A percentile compares a stretch with the other conserved stretches of the same genome.
phyloP scores from a whole-genome alignment of 2,329 filamentous ascomycete genomes.

The Epicoccum sorghinum region DNA sequence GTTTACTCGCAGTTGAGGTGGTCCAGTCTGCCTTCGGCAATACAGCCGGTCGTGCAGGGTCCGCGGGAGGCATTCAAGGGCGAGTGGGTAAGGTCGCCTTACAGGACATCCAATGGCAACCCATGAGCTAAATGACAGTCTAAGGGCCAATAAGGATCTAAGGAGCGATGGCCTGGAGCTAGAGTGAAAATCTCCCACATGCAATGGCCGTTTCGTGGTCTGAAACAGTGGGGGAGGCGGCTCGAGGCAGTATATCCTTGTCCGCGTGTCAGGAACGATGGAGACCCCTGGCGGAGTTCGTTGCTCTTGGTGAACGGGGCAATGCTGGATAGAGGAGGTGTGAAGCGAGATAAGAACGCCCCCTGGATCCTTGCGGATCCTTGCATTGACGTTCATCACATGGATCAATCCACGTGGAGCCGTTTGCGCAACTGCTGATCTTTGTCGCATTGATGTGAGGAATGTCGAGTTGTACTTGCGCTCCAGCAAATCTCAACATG shows the following conservation, averaged over 20 bases:
- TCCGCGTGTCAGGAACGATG: conserved; percentile 9
- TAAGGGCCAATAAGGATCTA: too few relatives aligned
- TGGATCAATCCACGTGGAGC: neutral
- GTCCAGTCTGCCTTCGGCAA: conserved; percentile 9
- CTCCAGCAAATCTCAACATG: conserved; percentile 2
- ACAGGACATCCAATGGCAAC: neutral
- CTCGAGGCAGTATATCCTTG: conserved; percentile 3
- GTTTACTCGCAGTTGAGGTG: neutral
- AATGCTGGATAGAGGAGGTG: conserved; percentile 12
- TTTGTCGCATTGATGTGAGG: neutral
- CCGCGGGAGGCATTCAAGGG: neutral
- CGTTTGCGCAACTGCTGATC: conserved; percentile 10
- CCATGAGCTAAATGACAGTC: neutral
- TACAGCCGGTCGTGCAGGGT: conserved; percentile 16
- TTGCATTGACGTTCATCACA: conserved; percentile 8
- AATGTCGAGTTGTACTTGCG: neutral
- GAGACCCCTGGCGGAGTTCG: conserved; percentile 1
- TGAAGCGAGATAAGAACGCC: conserved; percentile 8
- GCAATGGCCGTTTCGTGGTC: conserved; percentile 5
- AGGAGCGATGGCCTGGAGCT: neutral
- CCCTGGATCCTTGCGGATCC: neutral
- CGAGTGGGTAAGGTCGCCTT: conserved; percentile 5
- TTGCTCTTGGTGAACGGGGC: conserved; percentile 2
- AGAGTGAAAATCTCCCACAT: conserved; percentile 11
- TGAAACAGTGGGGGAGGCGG: conserved; percentile 2